Evolutionary conservation across 1,284 basidiomycete species (phyloP).

Genomic region (Ganoderma leucocontextum): DNA sequence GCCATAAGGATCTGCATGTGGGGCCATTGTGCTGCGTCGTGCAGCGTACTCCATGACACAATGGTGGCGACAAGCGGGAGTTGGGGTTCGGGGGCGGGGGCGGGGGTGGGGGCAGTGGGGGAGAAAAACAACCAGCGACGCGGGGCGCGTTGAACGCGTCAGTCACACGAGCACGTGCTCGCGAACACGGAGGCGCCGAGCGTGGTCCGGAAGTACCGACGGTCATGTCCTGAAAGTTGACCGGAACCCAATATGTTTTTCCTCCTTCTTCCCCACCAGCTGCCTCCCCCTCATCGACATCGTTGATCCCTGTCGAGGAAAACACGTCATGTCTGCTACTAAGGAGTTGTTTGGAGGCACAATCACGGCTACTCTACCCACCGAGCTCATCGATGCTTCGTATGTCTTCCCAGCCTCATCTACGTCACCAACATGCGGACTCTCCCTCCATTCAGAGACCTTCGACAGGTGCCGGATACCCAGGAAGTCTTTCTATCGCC

Average conservation of each 20-base stretch:
- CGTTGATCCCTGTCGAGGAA: background rate
- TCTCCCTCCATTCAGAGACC: conserved; percentile 57
- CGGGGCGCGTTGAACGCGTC: conserved; percentile 34
- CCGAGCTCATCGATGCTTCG: conserved; percentile 85
- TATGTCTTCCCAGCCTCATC: conserved; percentile 51
- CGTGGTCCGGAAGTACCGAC: conserved; percentile 6
- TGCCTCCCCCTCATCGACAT: background rate
- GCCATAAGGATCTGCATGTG: conserved; percentile 56
- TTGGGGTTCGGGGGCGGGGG: background rate
- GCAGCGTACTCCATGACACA: conserved; percentile 49
- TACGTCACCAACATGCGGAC: conserved; percentile 4
- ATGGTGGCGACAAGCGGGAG: background rate
- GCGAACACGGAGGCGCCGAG: conserved; percentile 7
- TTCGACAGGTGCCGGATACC: conserved; percentile 96
- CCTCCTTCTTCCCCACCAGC: conserved; percentile 7
- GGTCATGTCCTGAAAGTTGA: background rate
- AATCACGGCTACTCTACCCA: conserved; percentile 71
- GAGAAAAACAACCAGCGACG: conserved; percentile 26
- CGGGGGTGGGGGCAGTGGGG: conserved; percentile 16
- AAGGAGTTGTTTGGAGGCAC: conserved; percentile 81
- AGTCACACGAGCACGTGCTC: conserved; percentile 37
- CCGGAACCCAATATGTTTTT: background rate
- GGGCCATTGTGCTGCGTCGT: conserved; percentile 67
- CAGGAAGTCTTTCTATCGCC: conserved; percentile 93
- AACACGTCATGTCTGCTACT: conserved; percentile 32